These are phyloP conservation scores for Wickerhamomyces tratensis DNA, from an alignment of 805 yeast genomes.

Conservation along the genomic window DNA sequence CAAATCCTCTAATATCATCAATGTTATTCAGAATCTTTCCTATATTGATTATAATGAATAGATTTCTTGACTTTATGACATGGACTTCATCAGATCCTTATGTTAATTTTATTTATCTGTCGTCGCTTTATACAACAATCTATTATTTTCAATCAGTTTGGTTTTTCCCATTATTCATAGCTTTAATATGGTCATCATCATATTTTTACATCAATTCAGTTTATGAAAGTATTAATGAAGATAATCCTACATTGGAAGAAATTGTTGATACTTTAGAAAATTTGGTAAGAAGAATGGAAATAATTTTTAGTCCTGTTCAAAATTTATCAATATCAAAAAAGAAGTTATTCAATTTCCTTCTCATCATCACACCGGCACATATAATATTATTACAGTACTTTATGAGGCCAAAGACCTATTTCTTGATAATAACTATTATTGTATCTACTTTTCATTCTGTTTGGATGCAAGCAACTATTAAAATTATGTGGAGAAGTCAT, in stretches of 20 bases:
- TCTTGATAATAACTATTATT: slow-evolving; percentile 27
- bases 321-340: slow-evolving; percentile 19
- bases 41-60: slow-evolving; percentile 31
- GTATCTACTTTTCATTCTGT: slow-evolving; percentile 33
- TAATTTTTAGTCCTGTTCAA: slow-evolving; percentile 13
- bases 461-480: slow-evolving; percentile 33
- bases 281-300: slow-evolving; percentile 30
- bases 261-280: slow-evolving; percentile 34
- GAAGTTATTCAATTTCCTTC: slow-evolving; percentile 21
- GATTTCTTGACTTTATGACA: slow-evolving; percentile 30
- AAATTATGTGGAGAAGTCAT: slow-evolving; percentile 37
- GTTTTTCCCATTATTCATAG: slow-evolving; percentile 24
- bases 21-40: slow-evolving; percentile 36
- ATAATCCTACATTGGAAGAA: slow-evolving; percentile 37
- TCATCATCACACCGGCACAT: slow-evolving; percentile 31
- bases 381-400: slow-evolving; percentile 21
- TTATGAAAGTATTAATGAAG: slow-evolving; percentile 29
- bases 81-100: slow-evolving; percentile 39
- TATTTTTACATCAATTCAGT: slow-evolving; percentile 36
- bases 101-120: slow-evolving; percentile 28
- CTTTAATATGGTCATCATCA: slow-evolving; percentile 25
- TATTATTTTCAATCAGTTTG: slow-evolving; percentile 27
- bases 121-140: slow-evolving; percentile 24
- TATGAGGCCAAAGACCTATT: slow-evolving; percentile 24
- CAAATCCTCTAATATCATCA: slow-evolving; percentile 28